A percentile compares a stretch with the other conserved stretches of the same genome.
These are phyloP conservation scores for Dactylis glomerata DNA, from an alignment of 176 grass and related monocot genomes.

Conservation along the genomic window DNA sequence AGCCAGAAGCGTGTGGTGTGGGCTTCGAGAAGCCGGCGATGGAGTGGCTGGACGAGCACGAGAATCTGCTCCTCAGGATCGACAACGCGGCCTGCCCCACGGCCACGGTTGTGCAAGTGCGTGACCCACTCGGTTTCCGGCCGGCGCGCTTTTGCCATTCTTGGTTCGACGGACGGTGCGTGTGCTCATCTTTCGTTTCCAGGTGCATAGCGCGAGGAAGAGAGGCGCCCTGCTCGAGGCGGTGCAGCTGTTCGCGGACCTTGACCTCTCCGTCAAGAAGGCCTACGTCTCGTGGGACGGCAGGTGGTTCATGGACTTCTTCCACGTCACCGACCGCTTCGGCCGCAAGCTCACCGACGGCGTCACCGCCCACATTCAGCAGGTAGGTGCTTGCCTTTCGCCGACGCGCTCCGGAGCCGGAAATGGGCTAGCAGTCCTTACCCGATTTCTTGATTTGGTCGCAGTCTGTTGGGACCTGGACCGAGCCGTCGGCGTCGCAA, in stretches of 20 bases:
- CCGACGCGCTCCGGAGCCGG: background rate
- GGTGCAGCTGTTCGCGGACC: slow-evolving; percentile 81
- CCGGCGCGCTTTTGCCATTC: background rate
- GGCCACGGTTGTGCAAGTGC: slow-evolving; percentile 62
- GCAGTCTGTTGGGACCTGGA: slow-evolving; percentile 74
- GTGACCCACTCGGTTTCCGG: background rate
- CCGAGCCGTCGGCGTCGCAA: slow-evolving; percentile 25
- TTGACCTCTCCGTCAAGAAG: slow-evolving; percentile 78
- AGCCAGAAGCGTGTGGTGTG: background rate
- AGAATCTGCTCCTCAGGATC: slow-evolving; percentile 93
- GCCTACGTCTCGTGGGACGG: slow-evolving; percentile 93
- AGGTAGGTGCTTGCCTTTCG: slow-evolving; percentile 25
- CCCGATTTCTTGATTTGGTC: background rate
- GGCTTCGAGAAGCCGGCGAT: slow-evolving; percentile 19
- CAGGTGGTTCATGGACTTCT: slow-evolving; percentile 96
- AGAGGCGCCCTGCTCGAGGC: slow-evolving; percentile 76
- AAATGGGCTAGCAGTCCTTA: slow-evolving; percentile 1
- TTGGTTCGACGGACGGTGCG: background rate
- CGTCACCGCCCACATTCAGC: slow-evolving; percentile 74
- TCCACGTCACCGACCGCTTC: too few species aligned
- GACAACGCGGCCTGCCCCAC: slow-evolving; percentile 67
- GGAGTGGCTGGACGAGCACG: slow-evolving; percentile 88
- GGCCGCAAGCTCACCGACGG: slow-evolving; percentile 83
- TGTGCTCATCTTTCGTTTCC: background rate
- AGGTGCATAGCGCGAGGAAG: slow-evolving; percentile 73